phyloP scores from a whole-genome alignment of 1,284 basidiomycete genomes.

The Puccinia coronata region DNA sequence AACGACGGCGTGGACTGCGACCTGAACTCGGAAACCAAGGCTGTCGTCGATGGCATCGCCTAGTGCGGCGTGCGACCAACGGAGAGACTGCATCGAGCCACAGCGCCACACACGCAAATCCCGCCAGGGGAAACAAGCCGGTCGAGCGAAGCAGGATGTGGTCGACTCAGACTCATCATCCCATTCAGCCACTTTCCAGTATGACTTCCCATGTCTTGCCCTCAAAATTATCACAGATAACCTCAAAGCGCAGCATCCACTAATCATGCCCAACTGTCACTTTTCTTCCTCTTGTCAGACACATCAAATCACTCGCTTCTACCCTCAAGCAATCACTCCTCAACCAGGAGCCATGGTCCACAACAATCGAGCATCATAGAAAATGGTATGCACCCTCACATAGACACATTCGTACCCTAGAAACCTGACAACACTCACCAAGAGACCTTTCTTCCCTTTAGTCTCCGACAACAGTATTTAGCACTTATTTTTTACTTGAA shows the following conservation, averaged over 20 bases:
- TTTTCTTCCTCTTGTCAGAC: neutral
- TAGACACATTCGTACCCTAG: conserved; percentile 24
- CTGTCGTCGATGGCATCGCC: conserved; percentile 8
- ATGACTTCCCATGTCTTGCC: neutral
- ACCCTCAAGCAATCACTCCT: conserved; percentile 66
- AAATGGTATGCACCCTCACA: conserved; percentile 68
- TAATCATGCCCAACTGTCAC: neutral
- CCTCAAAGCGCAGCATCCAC: no score
- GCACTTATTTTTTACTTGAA: conserved; percentile 73
- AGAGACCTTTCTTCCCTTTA: neutral
- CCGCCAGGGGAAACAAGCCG: neutral
- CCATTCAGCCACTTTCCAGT: neutral
- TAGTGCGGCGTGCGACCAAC: neutral
- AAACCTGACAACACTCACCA: neutral
- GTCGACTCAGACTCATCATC: neutral
- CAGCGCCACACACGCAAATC: neutral
- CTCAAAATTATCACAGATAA: neutral
- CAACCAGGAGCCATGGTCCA: conserved; percentile 73
- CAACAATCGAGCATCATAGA: conserved; percentile 77
- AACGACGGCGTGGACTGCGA: no score
- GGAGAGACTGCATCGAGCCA: neutral
- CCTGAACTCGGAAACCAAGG: neutral
- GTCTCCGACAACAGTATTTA: conserved; percentile 61
- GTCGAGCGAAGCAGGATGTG: neutral
- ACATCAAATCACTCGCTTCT: conserved; percentile 55